phyloP scores from a whole-genome alignment of 257 asterid genomes.

The Nicotiana sylvestris region DNA sequence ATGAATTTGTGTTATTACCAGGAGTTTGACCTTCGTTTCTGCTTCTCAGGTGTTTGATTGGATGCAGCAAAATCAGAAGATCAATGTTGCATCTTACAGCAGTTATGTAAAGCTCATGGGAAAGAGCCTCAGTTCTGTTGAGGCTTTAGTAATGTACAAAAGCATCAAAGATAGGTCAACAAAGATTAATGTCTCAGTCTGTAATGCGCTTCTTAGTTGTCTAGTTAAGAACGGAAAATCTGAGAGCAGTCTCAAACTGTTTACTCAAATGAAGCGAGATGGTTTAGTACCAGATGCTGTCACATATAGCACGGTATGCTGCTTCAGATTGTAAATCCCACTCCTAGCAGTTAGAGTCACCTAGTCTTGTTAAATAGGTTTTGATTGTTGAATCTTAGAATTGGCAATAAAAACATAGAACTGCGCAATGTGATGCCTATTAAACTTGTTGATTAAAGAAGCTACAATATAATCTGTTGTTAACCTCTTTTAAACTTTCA shows the following conservation, averaged over 20 bases:
- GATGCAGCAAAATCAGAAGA: slow-evolving; percentile 81
- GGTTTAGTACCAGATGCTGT: slow-evolving; percentile 85
- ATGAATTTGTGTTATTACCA: slow-evolving; percentile 4
- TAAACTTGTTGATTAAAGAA: background rate
- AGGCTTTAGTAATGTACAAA: slow-evolving; percentile 66
- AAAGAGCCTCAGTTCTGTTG: slow-evolving; percentile 49
- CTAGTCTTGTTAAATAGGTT: background rate
- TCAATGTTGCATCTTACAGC: slow-evolving; percentile 82
- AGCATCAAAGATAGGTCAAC: slow-evolving; percentile 57
- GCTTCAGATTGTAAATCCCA: slow-evolving; percentile 18
- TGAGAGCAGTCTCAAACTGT: slow-evolving; percentile 70
- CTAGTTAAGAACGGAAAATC: slow-evolving; percentile 66
- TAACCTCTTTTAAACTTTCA: slow-evolving; percentile 1
- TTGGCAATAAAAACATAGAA: background rate
- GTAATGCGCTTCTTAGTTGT: slow-evolving; percentile 77
- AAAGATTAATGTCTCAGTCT: slow-evolving; percentile 69
- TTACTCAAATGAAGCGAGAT: slow-evolving; percentile 77
- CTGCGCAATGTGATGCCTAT: background rate
- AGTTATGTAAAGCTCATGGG: slow-evolving; percentile 77
- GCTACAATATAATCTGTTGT: background rate
- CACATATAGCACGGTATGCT: slow-evolving; percentile 86
- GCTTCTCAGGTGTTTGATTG: slow-evolving; percentile 73
- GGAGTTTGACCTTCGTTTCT: background rate
- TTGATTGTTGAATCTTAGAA: background rate
- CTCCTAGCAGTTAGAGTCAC: background rate